Evolutionary conservation across 192 early-diverging fungal genomes (phyloP), one percentile per base, ranked within the genome.

Genomic region (Rhizophagus sp.): DNA sequence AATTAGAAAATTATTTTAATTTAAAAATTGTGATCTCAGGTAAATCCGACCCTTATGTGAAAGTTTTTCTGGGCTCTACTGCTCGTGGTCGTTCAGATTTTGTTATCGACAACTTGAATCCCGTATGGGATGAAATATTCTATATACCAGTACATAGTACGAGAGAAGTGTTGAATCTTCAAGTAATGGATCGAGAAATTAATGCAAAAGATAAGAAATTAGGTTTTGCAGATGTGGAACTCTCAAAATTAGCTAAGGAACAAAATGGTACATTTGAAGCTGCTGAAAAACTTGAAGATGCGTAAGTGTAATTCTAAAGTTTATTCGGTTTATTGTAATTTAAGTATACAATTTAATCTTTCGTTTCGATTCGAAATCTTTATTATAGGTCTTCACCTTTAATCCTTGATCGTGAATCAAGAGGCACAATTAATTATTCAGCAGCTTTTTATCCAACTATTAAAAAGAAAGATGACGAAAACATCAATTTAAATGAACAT

Each of bases 21-120:
- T 62, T 63, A 22, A 41, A 39, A 36, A 30, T 17, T 52, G 19
- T 9, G 0, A 12, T 34, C 66, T 57, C 47, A 62, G 89, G 92
- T 81, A 95, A 95, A 82, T 94, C 93, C 15, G 95, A 97, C 79
- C 95, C 96, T 27, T 97, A 97, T 84, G 85, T 88, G 57, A 92
- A 90, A 52, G 78, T 97, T 25, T 79, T 87, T 66, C 82, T 92
- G 36, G 87, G 86, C 65, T 86, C 87, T 73, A 81, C 86, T 44
- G 65, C 84, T 27, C 81, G 94, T 47, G 94, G 89, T 27, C 86
- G 90, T 39, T 95, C 95, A 4, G 88, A 90, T 15, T 88, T 91
- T 64, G 89, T 93, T 67, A 85, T 90, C 30, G 93, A 95, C 77
- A 91, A 89, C 11, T 79, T 95, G 39, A 89, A 92, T 71, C 96